Evolutionary conservation across 2,329 filamentous ascomycete species (phyloP), one percentile per base, ranked within the genome.

Genomic region (Scolecobasidium constrictum): DNA sequence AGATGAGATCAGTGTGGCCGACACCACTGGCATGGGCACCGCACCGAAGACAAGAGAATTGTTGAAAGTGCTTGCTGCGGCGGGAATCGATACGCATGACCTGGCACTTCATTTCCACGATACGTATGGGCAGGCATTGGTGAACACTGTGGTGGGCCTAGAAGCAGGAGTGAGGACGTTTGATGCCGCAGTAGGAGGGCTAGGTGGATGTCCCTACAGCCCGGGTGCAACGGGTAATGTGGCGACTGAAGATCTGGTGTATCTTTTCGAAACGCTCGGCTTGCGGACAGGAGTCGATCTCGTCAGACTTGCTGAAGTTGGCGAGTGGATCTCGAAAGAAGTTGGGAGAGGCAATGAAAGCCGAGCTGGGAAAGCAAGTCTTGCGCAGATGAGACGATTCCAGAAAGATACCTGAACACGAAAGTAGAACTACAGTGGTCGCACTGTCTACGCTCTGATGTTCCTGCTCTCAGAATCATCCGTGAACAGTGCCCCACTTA

Each of bases 1-100:
- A 16, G 86, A 94, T 56, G 86, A 94, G 68, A 87, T 95, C 51
- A 84, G 83, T 2, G 74, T 94, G 1, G 87, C 86, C 5, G 88
- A 94, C 56, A 95, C 88, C 0, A 90, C 87, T 0, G 88, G 88
- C 15, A 87, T 93, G 74, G 88, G 87, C 22, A 93, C 85, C 0
- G 80, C 78, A n/a, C 79, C 78, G 15, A 68, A 77, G 44, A 86
- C 81, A 2, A 66, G 69, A 43, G 73, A 76, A 44, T 65, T 87
- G 37, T 66, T 87, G 45, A 71, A 71, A 49, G 78, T 78, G 44
- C 65, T 86, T 61, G 61, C 69, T 6, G 72, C 77, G 1, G 82
- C 81, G 2, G 81, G 80, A 1, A 72, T 93, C 15, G 71, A 80
- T 16, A 73, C 72, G 43, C 76, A 79, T 52, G 80, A 84, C 52